Percentiles rank a stretch among this genome's conserved stretches.
These are phyloP conservation scores for Fusarium succisae DNA, from an alignment of 2,329 filamentous ascomycete species.

Conservation along the genomic window DNA sequence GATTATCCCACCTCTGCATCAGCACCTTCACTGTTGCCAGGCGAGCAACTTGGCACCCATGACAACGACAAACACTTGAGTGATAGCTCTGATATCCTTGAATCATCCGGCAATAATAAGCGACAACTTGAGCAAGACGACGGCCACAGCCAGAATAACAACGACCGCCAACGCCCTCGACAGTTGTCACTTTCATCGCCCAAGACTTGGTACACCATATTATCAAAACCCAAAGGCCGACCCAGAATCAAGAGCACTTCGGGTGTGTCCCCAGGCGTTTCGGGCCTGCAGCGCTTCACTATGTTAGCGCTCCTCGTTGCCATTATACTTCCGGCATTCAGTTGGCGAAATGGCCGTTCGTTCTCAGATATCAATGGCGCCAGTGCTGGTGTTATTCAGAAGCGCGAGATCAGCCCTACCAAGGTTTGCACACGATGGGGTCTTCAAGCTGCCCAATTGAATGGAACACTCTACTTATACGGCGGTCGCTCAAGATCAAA, in stretches of 20 bases:
- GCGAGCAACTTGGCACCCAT: constrained; percentile 28
- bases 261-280: constrained; percentile 53
- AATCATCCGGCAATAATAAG: constrained; percentile 8
- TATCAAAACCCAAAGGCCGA: constrained; percentile 50
- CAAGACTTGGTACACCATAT: constrained; percentile 55
- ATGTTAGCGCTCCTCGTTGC: constrained; percentile 61
- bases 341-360: constrained; percentile 51
- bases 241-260: constrained; percentile 56
- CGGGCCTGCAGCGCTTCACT: constrained; percentile 55
- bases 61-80: constrained; percentile 46
- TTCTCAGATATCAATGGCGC: constrained; percentile 55
- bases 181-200: constrained; percentile 36
- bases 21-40: constrained; percentile 14
- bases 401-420: constrained; percentile 41
- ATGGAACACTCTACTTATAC: constrained; percentile 80
- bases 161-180: constrained; percentile 14
- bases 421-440: constrained; percentile 73
- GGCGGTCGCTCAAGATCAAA: constrained; percentile 72
- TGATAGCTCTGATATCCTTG: constrained; percentile 40
- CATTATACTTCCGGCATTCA: constrained; percentile 58
- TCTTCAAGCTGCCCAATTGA: constrained; percentile 74
- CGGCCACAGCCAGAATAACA: constrained; percentile 1
- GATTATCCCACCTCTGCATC: constrained; percentile 33
- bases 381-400: constrained; percentile 56
- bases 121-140: constrained; percentile 7